Evolutionary conservation across 2,329 filamentous ascomycete genomes (phyloP).

Genomic region (Coniochaeta sp.): DNA sequence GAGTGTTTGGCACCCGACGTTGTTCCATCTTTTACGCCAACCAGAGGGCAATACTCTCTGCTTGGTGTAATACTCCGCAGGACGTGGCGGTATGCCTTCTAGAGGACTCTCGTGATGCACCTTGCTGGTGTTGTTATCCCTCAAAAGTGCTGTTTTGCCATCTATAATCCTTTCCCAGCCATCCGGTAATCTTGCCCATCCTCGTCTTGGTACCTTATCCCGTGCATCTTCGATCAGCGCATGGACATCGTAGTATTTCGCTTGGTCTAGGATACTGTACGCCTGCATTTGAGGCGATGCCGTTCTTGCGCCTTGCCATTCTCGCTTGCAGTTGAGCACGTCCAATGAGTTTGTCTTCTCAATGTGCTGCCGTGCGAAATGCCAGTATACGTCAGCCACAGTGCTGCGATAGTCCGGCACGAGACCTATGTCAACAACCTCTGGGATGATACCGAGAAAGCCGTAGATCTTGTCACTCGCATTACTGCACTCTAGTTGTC

Average conservation of each 20-base stretch:
- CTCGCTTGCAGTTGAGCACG: conserved; percentile 9
- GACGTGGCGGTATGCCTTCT: conserved; percentile 1
- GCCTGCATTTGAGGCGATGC: conserved; percentile 1
- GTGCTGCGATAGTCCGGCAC: conserved; percentile 6
- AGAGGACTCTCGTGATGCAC: not conserved
- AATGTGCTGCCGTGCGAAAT: conserved; percentile 4
- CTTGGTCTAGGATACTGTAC: conserved; percentile 10
- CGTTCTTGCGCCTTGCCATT: conserved; percentile 6
- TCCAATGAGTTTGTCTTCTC: conserved; percentile 7
- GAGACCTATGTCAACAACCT: not conserved
- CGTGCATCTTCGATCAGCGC: conserved; percentile 4
- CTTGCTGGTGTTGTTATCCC: not conserved
- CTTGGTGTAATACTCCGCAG: conserved; percentile 4
- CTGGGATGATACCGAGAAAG: conserved; percentile 9
- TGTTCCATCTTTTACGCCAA: conserved; percentile 10
- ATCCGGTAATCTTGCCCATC: conserved; percentile 6
- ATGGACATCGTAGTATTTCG: conserved; percentile 8
- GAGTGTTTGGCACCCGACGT: conserved; percentile 6
- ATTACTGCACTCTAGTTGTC: conserved; percentile 8
- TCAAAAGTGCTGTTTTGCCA: not conserved
- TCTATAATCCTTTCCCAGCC: conserved; percentile 8
- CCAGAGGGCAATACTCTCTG: conserved; percentile 7
- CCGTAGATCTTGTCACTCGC: conserved; percentile 11
- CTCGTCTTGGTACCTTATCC: conserved; percentile 3
- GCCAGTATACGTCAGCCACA: conserved; percentile 6